Percentiles rank a stretch among this genome's conserved stretches.
Conservation (phyloP, 768 basidiomycete genomes). For the Tephrocybe sp. region DNA sequence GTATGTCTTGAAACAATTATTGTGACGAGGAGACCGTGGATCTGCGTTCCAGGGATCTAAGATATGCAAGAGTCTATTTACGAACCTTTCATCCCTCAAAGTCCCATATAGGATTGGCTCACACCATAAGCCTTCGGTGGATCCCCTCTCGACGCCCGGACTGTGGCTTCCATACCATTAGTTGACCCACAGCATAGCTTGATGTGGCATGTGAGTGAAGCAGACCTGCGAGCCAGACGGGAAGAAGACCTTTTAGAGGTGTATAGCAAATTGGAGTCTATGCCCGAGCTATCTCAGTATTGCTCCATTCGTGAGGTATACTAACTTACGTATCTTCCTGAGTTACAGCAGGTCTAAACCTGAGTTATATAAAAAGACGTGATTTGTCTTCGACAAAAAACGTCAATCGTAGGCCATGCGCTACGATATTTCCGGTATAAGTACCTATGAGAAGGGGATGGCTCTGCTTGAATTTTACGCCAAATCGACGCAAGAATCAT, state of each 20-base stretch:
- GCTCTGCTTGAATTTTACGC: too few species aligned
- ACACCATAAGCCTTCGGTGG: slow-evolving; percentile 10
- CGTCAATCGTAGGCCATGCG: too few species aligned
- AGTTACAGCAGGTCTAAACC: background rate
- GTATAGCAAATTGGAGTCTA: background rate
- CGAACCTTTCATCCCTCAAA: slow-evolving; percentile 4
- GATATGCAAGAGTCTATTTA: slow-evolving; percentile 9
- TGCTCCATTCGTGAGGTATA: background rate
- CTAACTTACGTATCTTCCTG: background rate
- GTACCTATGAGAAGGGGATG: too few species aligned
- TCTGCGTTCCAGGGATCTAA: slow-evolving; percentile 9
- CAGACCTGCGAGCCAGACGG: slow-evolving; percentile 4
- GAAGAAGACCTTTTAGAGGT: background rate
- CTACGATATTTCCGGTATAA: too few species aligned
- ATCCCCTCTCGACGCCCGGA: slow-evolving; percentile 12
- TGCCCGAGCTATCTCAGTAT: background rate
- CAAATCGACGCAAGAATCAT: too few species aligned
- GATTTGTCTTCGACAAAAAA: too few species aligned
- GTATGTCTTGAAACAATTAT: slow-evolving; percentile 4
- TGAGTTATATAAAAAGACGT: too few species aligned
- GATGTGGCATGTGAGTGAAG: slow-evolving; percentile 4
- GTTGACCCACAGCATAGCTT: slow-evolving; percentile 2
- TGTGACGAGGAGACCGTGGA: slow-evolving; percentile 17
- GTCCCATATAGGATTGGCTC: slow-evolving; percentile 9
- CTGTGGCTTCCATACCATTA: slow-evolving; percentile 6